These are phyloP conservation scores for Emericellopsis cladophorae DNA, from an alignment of 2,329 filamentous ascomycete species.

Conservation along the genomic window DNA sequence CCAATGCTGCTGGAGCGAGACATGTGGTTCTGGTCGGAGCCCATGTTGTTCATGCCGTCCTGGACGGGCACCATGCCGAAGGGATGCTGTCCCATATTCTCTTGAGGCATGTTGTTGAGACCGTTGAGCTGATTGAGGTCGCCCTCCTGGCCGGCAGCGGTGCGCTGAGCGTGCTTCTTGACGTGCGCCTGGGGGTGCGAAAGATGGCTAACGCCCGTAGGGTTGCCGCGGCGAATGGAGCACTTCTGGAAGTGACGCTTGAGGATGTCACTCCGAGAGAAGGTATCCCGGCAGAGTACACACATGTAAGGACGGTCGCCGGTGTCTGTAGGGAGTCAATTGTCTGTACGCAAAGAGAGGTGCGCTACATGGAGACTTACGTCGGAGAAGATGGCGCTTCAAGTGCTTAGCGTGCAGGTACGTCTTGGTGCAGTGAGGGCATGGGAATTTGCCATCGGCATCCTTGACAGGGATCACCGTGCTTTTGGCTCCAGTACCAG, in stretches of 20 bases:
- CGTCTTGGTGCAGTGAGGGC: slow-evolving; percentile 95
- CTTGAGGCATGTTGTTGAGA: slow-evolving; percentile 40
- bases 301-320: slow-evolving; percentile 98
- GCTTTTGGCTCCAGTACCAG: slow-evolving; percentile 61
- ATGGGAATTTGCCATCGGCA: slow-evolving; percentile 94
- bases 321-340: slow-evolving; percentile 51
- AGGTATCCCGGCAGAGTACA: slow-evolving; percentile 93
- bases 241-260: slow-evolving; percentile 99
- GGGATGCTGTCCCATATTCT: slow-evolving; percentile 43
- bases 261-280: slow-evolving; percentile 93
- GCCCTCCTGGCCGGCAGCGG: slow-evolving; percentile 39
- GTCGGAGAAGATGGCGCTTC: slow-evolving; percentile 88
- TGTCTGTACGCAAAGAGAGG: neutral
- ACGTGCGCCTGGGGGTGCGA: slow-evolving; percentile 85
- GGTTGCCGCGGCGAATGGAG: slow-evolving; percentile 90
- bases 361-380: slow-evolving; percentile 49
- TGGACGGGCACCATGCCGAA: slow-evolving; percentile 43
- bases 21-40: slow-evolving; percentile 48
- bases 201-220: slow-evolving; percentile 85
- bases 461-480: slow-evolving; percentile 87
- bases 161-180: slow-evolving; percentile 58
- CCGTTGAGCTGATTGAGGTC: slow-evolving; percentile 48
- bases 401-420: slow-evolving; percentile 96
- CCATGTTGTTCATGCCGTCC: slow-evolving; percentile 47
- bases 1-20: slow-evolving; percentile 49